phyloP scores from a whole-genome alignment of 441 rosid species.

The Adansonia madagascariensis region DNA sequence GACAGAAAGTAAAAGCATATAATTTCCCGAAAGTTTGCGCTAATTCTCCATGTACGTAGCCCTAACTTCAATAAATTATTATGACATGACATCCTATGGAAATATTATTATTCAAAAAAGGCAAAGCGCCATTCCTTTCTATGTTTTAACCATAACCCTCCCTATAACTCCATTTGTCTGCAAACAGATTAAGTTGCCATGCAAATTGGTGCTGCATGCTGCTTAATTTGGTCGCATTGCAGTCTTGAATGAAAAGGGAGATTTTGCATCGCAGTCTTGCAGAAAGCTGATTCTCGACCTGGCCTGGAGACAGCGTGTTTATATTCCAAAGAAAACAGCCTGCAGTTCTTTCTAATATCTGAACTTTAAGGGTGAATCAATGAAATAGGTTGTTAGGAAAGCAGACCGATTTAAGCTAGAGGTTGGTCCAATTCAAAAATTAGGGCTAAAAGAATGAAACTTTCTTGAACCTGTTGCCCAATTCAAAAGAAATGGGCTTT shows the following conservation, averaged over 20 bases:
- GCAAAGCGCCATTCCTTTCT: no score
- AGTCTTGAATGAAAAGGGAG: no score
- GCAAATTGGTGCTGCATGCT: not conserved
- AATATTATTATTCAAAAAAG: no score
- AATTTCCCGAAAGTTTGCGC: not conserved
- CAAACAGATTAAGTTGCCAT: not conserved
- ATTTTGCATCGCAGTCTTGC: no score
- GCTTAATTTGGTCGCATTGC: not conserved
- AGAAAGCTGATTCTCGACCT: no score
- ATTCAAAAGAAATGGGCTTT: constrained; percentile 1
- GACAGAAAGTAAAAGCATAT: not conserved
- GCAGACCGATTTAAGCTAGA: no score
- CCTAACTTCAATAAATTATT: not conserved
- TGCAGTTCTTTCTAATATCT: no score
- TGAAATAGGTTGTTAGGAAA: no score
- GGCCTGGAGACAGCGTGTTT: no score
- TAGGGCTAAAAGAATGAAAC: not conserved
- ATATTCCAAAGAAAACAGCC: no score
- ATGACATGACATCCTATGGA: not conserved
- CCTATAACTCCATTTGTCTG: not conserved
- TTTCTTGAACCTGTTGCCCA: not conserved
- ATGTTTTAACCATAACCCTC: not conserved
- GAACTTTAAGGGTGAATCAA: no score
- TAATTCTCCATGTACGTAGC: no score
- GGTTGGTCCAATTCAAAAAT: not conserved